Conservation (phyloP, 2,329 filamentous ascomycete species). For the Curvularia sp. region DNA sequence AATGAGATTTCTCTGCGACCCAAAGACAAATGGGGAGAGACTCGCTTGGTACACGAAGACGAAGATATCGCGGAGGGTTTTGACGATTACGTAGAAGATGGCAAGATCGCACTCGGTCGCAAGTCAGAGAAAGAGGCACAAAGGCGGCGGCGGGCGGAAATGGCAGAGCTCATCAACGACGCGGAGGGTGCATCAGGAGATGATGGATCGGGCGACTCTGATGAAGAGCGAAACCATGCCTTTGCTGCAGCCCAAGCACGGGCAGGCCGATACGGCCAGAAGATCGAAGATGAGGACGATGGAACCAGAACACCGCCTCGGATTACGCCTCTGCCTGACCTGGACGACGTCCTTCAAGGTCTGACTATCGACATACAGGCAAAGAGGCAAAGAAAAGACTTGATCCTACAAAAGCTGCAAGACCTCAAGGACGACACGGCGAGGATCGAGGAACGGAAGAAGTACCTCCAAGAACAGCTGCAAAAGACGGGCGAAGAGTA, state of each 20-base stretch:
- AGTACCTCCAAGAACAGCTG: conserved; percentile 79
- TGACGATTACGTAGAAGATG: conserved; percentile 88
- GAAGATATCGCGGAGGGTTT: conserved; percentile 94
- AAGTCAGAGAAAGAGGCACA: conserved; percentile 77
- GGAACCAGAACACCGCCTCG: conserved; percentile 69
- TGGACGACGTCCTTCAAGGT: conserved; percentile 70
- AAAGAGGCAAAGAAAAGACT: conserved; percentile 66
- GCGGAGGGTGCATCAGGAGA: conserved; percentile 77
- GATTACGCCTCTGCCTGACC: conserved; percentile 77
- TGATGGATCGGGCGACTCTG: conserved; percentile 70
- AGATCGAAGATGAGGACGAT: conserved; percentile 53
- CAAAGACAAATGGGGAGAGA: conserved; percentile 69
- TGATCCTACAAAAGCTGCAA: conserved; percentile 68
- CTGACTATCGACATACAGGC: conserved; percentile 67
- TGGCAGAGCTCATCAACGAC: conserved; percentile 81
- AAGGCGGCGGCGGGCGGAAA: conserved; percentile 72
- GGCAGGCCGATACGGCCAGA: conserved; percentile 77
- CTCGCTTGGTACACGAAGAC: conserved; percentile 80
- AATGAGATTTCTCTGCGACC: conserved; percentile 58
- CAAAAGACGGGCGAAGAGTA: conserved; percentile 81
- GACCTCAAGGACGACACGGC: conserved; percentile 72
- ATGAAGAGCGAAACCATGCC: conserved; percentile 71
- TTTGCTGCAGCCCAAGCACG: conserved; percentile 88
- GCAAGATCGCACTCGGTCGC: conserved; percentile 76
- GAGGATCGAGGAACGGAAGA: conserved; percentile 72